phyloP scores from a whole-genome alignment of 2,329 filamentous ascomycete genomes.

The Neurospora crassa region DNA sequence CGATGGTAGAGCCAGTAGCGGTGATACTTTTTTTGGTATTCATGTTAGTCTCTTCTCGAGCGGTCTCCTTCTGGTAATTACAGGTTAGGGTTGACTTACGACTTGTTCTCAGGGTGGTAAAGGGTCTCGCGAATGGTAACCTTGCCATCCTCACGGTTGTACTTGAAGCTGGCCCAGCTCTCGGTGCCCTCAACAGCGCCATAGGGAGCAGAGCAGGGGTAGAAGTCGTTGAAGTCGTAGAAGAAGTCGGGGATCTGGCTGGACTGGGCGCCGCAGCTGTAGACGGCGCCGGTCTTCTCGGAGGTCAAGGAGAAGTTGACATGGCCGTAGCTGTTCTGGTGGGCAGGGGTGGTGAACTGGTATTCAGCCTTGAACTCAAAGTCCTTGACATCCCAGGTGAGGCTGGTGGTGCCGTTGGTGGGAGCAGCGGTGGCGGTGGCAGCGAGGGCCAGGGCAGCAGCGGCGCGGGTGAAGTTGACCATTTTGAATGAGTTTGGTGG shows the following conservation, averaged over 20 bases:
- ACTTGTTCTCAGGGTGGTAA: slow-evolving; percentile 7
- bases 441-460: background rate
- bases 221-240: slow-evolving; percentile 32
- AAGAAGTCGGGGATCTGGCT: slow-evolving; percentile 38
- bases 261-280: slow-evolving; percentile 31
- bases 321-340: slow-evolving; percentile 38
- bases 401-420: slow-evolving; percentile 9
- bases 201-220: slow-evolving; percentile 30
- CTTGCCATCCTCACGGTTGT: slow-evolving; percentile 22
- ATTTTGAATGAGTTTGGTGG: background rate
- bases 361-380: slow-evolving; percentile 41
- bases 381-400: slow-evolving; percentile 31
- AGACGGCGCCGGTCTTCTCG: background rate
- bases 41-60: slow-evolving; percentile 1
- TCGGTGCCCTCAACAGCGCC: slow-evolving; percentile 11
- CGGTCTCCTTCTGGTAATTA: background rate
- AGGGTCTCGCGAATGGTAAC: slow-evolving; percentile 16
- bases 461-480: background rate
- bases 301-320: slow-evolving; percentile 37
- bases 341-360: slow-evolving; percentile 40
- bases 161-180: slow-evolving; percentile 32
- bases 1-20: slow-evolving; percentile 23
- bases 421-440: background rate
- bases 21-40: slow-evolving; percentile 20
- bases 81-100: slow-evolving; percentile 16